Base-by-base conservation (phyloP, 2,329 filamentous ascomycete genomes). In the Aspergillus candidus region DNA sequence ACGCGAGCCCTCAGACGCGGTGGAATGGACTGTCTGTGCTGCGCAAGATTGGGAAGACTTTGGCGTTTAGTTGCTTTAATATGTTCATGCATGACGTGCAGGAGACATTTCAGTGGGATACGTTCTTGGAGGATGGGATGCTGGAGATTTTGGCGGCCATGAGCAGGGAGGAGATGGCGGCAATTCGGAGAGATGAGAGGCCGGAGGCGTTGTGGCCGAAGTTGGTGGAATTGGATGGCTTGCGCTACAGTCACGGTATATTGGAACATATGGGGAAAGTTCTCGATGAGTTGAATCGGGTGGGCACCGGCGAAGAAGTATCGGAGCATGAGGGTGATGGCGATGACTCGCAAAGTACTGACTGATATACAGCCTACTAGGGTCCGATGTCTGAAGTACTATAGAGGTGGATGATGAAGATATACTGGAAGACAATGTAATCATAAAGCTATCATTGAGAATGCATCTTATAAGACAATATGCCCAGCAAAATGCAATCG, bases 31-130 rank as follows among this genome's bases (percentile, higher is more conserved):
- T 57, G 11, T 49, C 47, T 2, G 43, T 44, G 3, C 42, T 54
- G 2, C 44, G 48, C 22, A 54, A 55, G 35, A 54, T 54, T 14
- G 54, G 46, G 11, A 53, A 54, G 46, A 51, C 38, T 53, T 40
- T 30, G 32, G 3, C 39, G 53, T 8, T 50, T 42, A 18, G 18
- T 17, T 4, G 11, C 4, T 22, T 14, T 7, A 39, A 49, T 42
- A 31, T 33, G 3, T 56, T 13, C 44, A 37, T 3, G n/a, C 41
- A 38, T 18, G 51, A 57, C 32, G 47, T 56, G 17, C 50, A 43
- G 15, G 41, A 47, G 12, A 10, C 13, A 5, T 57, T 49, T 18
- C 31, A 45, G 17, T 43, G 15, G 8, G 40, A 47, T 38, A 1
- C 8, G 1, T 14, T 14, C 15, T 30, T 57, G 27, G 51, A 46